Percentiles rank a stretch among this genome's conserved stretches.
These are phyloP conservation scores for Grosmannia huntii DNA, from an alignment of 2,329 filamentous ascomycete species.

Conservation along the genomic window DNA sequence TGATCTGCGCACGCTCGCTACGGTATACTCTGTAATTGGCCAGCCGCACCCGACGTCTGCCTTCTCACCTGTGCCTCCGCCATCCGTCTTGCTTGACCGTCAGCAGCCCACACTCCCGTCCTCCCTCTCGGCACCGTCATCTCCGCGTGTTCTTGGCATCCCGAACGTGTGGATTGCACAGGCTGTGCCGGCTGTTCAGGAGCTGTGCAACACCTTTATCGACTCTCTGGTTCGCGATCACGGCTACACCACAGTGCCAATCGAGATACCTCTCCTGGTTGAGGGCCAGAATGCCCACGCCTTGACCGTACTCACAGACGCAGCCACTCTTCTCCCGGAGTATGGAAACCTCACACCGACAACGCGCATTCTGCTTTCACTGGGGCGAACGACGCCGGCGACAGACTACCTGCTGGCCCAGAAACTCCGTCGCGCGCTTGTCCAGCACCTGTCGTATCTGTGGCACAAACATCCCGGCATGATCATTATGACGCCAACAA, in stretches of 20 bases:
- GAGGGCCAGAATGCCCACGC: slow-evolving; percentile 62
- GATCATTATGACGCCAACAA: slow-evolving; percentile 59
- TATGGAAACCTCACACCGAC: slow-evolving; percentile 39
- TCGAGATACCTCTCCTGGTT: slow-evolving; percentile 42
- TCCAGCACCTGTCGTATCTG: slow-evolving; percentile 57
- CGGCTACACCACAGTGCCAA: slow-evolving; percentile 40
- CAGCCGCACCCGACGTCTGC: slow-evolving; percentile 45
- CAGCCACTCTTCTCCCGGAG: slow-evolving; percentile 27
- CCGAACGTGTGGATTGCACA: slow-evolving; percentile 49
- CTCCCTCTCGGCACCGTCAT: neutral
- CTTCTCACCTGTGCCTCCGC: slow-evolving; percentile 32
- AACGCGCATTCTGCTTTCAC: slow-evolving; percentile 53
- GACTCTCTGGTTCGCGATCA: slow-evolving; percentile 38
- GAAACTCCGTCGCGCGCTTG: slow-evolving; percentile 53
- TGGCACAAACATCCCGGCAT: slow-evolving; percentile 55
- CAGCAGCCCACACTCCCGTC: slow-evolving; percentile 1
- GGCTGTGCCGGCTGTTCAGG: slow-evolving; percentile 27
- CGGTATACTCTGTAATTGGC: slow-evolving; percentile 52
- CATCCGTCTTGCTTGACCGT: slow-evolving; percentile 13
- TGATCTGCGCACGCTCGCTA: slow-evolving; percentile 52
- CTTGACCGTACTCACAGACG: slow-evolving; percentile 59
- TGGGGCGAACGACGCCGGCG: slow-evolving; percentile 49
- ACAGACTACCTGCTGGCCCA: slow-evolving; percentile 58
- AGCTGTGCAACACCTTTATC: slow-evolving; percentile 29
- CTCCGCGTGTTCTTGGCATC: slow-evolving; percentile 46